These are phyloP conservation scores for Boletus fagicola DNA, from an alignment of 768 basidiomycete species.

Conservation along the genomic window DNA sequence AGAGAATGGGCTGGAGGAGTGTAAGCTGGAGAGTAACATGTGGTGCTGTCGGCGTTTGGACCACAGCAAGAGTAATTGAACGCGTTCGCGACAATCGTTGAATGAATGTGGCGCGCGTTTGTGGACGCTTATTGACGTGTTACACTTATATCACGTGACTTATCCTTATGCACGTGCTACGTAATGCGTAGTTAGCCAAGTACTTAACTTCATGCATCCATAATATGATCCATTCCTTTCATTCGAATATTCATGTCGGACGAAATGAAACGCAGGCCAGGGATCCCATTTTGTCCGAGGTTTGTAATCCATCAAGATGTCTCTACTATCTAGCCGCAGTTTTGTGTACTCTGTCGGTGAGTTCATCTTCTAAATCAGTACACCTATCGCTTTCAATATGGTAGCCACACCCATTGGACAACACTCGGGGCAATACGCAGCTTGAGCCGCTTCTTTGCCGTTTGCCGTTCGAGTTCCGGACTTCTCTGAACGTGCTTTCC, in stretches of 20 bases:
- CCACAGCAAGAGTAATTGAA: not conserved
- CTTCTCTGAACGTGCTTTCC: not conserved
- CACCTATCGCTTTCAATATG: not conserved
- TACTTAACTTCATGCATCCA: no score
- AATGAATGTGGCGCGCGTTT: conserved; percentile 19
- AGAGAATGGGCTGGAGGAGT: conserved; percentile 32
- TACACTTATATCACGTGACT: conserved; percentile 13
- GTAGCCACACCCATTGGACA: not conserved
- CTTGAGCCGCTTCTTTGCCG: not conserved
- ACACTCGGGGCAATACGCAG: not conserved
- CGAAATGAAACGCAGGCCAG: no score
- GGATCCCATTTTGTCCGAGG: not conserved
- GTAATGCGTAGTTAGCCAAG: no score
- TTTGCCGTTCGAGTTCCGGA: not conserved
- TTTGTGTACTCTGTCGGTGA: not conserved
- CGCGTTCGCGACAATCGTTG: conserved; percentile 9
- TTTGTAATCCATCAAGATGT: not conserved
- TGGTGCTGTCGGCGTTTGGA: not conserved
- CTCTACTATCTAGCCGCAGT: not conserved
- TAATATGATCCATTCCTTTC: no score
- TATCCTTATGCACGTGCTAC: no score
- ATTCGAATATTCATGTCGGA: no score
- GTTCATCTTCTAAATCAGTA: no score
- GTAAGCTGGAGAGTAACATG: conserved; percentile 21
- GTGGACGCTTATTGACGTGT: conserved; percentile 28